These are phyloP conservation scores for Acanthamoeba rhysodes DNA, from an alignment of 208 protist genomes.

Conservation along the genomic window DNA sequence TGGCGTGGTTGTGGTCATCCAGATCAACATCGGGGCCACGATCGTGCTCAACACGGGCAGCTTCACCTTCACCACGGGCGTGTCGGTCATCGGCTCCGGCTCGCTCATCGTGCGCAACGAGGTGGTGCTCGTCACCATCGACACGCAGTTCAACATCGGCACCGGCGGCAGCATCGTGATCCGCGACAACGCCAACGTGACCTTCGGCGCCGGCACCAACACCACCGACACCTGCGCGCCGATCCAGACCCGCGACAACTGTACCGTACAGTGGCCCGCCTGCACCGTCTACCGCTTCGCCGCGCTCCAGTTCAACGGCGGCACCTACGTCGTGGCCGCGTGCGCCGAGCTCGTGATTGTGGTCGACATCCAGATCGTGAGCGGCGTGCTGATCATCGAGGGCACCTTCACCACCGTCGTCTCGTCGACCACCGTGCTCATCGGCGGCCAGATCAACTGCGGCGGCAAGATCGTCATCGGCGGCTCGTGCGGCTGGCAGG, in stretches of 20 bases:
- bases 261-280: neutral
- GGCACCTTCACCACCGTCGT: constrained; percentile 18
- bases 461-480: constrained; percentile 36
- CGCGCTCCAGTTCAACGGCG: constrained; percentile 1
- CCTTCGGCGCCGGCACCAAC: neutral
- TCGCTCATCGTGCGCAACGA: neutral
- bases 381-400: constrained; percentile 47
- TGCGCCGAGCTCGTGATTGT: constrained; percentile 37
- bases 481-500: constrained; percentile 59
- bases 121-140: neutral
- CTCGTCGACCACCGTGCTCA: neutral
- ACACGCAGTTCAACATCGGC: constrained; percentile 6
- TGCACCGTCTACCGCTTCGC: constrained; percentile 1
- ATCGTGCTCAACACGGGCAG: constrained; percentile 40
- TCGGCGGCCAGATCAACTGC: constrained; percentile 17
- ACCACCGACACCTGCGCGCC: neutral
- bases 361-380: neutral
- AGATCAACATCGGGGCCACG: neutral
- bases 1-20: neutral
- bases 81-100: constrained; percentile 23
- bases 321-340: neutral
- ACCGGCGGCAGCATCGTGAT: constrained; percentile 12
- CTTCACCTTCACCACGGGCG: constrained; percentile 51
- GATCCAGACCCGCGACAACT: constrained; percentile 18
- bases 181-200: constrained; percentile 59